These are phyloP conservation scores for Moniliophthora roreri DNA, from an alignment of 1,284 basidiomycete species.

Conservation along the genomic window DNA sequence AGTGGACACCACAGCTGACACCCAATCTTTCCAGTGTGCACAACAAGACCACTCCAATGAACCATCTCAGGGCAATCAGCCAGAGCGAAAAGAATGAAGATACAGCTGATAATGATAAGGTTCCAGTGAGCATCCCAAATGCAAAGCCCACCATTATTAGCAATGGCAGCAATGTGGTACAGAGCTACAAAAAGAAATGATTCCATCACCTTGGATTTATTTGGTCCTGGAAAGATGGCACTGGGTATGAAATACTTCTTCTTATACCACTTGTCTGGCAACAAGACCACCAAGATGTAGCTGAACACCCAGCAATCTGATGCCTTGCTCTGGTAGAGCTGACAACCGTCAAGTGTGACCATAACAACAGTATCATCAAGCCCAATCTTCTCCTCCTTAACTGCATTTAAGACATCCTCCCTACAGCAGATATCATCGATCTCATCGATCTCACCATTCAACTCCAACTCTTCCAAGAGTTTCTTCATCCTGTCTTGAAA, in stretches of 20 bases:
- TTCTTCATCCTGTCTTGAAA: neutral
- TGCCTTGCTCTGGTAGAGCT: slow-evolving; percentile 27
- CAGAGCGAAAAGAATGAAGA: slow-evolving; percentile 16
- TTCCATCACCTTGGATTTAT: slow-evolving; percentile 29
- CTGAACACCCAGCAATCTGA: slow-evolving; percentile 32
- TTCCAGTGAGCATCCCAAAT: slow-evolving; percentile 17
- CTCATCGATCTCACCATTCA: slow-evolving; percentile 14
- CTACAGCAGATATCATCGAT: slow-evolving; percentile 19
- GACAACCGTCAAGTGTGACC: slow-evolving; percentile 31
- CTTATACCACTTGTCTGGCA: slow-evolving; percentile 26
- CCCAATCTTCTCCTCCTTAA: slow-evolving; percentile 18
- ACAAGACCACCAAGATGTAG: slow-evolving; percentile 27
- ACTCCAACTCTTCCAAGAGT: slow-evolving; percentile 10
- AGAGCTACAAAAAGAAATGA: slow-evolving; percentile 26
- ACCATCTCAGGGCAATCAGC: slow-evolving; percentile 29
- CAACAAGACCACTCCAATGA: slow-evolving; percentile 23
- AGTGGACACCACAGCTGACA: slow-evolving; percentile 22
- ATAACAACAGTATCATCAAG: slow-evolving; percentile 24
- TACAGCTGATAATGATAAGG: slow-evolving; percentile 1
- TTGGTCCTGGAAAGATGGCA: slow-evolving; percentile 27
- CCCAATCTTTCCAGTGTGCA: slow-evolving; percentile 20
- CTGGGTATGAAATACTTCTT: slow-evolving; percentile 26
- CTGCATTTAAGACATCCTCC: slow-evolving; percentile 16
- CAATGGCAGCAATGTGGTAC: slow-evolving; percentile 20
- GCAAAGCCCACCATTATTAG: slow-evolving; percentile 15